Base-by-base conservation (phyloP, 306 rosid genomes). In the Pachyrhizus erosus region DNA sequence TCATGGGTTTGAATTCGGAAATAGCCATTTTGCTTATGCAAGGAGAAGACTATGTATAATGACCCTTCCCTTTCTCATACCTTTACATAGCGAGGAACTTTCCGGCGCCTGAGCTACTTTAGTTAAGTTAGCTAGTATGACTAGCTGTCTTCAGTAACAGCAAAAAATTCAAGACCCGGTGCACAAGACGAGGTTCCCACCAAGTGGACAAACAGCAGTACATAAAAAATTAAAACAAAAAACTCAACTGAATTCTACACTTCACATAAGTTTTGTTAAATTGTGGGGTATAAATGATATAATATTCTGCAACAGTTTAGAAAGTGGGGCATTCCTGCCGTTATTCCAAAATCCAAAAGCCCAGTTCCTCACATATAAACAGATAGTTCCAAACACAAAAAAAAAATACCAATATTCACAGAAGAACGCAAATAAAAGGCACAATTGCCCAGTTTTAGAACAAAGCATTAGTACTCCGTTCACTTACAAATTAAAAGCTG, bases 341-440 rank as follows among this genome's bases (percentile, higher is more conserved):
- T 24, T 49, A 52, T 49, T 66, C 64, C 20, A 78, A 27, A 42
- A n/a, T n/a, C n/a, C 82, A 49, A 70, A n/a, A n/a, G n/a, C 21
- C 64, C 23, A 51, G n/a, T 24, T 9, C 42, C 61, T 75, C 34
- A 54, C 46, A 48, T 70, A 67, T 76, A 42, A 70, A 11, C 48
- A 65, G 13, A 67, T 33, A 43, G 67, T 43, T 75, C 69, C 84
- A 75, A 27, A 29, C 34, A 18, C 39, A 76, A 68, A 68, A 69
- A 23, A 20, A 74, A 42, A 61, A 57, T 31, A 80, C 27, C 21
- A 71, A 58, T 15, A 51, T 60, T 12, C 27, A 46, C 71, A 75
- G 71, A 66, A 70, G 18, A 52, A 66, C 9, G 37, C 57, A 79
- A 29, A 54, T 42, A 33, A 45, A 40, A 74, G 15, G 13, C 54